Evolutionary conservation across 2,329 filamentous ascomycete species (phyloP).

Genomic region (Kalmusia sp.): DNA sequence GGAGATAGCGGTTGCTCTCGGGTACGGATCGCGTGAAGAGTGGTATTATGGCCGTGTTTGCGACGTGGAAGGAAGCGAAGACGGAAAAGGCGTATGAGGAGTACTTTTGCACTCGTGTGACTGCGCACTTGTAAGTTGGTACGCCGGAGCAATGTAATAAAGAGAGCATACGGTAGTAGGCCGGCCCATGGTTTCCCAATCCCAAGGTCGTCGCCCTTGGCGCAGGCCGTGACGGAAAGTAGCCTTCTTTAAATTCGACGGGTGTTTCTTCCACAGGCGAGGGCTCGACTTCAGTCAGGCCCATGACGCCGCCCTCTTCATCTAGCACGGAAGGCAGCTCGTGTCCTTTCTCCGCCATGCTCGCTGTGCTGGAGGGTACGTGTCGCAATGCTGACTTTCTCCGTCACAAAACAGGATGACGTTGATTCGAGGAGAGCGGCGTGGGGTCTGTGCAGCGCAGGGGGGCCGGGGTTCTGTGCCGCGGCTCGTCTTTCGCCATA

Average conservation of each 20-base stretch:
- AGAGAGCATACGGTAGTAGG: slow-evolving; percentile 73
- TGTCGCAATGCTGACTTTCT: slow-evolving; percentile 19
- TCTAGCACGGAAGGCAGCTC: slow-evolving; percentile 31
- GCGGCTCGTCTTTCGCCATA: not conserved
- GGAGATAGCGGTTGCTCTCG: slow-evolving; percentile 81
- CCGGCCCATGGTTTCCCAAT: slow-evolving; percentile 72
- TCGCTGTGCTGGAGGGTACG: not conserved
- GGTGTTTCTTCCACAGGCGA: slow-evolving; percentile 73
- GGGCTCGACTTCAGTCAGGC: slow-evolving; percentile 81
- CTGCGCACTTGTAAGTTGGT: slow-evolving; percentile 48
- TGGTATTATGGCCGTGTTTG: slow-evolving; percentile 55
- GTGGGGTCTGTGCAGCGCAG: slow-evolving; percentile 18
- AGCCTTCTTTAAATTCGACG: slow-evolving; percentile 59
- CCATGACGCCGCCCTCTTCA: slow-evolving; percentile 62
- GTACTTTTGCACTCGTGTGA: slow-evolving; percentile 82
- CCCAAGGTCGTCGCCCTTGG: slow-evolving; percentile 53
- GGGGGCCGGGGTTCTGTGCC: slow-evolving; percentile 16
- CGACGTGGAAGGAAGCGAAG: slow-evolving; percentile 52
- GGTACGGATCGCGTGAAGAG: slow-evolving; percentile 59
- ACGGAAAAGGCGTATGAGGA: slow-evolving; percentile 71
- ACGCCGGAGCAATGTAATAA: slow-evolving; percentile 2
- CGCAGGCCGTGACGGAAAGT: slow-evolving; percentile 43
- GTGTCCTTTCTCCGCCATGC: slow-evolving; percentile 22
- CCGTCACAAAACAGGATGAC: slow-evolving; percentile 34
- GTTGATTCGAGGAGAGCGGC: slow-evolving; percentile 36